A percentile compares a stretch with the other conserved stretches of the same genome.
Evolutionary conservation across 345 rosid species (phyloP).

Genomic region (Iberis pinnata): DNA sequence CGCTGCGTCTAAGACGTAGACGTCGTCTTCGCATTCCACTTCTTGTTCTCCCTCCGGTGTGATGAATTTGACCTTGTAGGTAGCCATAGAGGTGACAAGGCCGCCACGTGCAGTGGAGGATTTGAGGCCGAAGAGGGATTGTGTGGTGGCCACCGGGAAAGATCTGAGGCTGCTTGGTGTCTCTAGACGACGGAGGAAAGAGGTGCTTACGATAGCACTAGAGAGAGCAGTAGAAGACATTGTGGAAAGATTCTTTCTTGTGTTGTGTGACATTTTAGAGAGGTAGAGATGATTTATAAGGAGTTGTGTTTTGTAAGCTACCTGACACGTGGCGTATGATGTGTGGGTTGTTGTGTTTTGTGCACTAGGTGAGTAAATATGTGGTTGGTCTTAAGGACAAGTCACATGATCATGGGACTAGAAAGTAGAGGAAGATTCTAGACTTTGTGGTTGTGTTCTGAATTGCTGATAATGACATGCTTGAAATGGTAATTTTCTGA

Average conservation of each 20-base stretch:
- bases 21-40: slow-evolving; percentile 48
- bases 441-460: too few relatives aligned
- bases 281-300: background rate
- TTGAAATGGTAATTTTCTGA: too few relatives aligned
- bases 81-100: slow-evolving; percentile 52
- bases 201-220: too few relatives aligned
- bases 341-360: background rate
- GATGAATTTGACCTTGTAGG: slow-evolving; percentile 63
- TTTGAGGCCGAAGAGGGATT: slow-evolving; percentile 57
- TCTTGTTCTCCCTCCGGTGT: slow-evolving; percentile 60
- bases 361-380: too few relatives aligned
- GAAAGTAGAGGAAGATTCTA: too few relatives aligned
- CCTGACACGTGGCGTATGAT: too few relatives aligned
- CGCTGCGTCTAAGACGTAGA: slow-evolving; percentile 59
- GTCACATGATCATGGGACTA: too few relatives aligned
- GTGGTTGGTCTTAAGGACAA: too few relatives aligned
- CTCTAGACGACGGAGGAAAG: too few relatives aligned
- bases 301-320: background rate
- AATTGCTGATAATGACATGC: too few relatives aligned
- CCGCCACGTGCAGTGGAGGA: slow-evolving; percentile 39
- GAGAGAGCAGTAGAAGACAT: too few relatives aligned
- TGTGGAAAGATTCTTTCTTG: background rate
- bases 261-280: slow-evolving; percentile 13
- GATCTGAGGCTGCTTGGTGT: too few relatives aligned
- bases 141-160: slow-evolving; percentile 36